Conservation (phyloP, 225 moss, liverwort and hornwort species). For the Physcomitrellopsis africana region DNA sequence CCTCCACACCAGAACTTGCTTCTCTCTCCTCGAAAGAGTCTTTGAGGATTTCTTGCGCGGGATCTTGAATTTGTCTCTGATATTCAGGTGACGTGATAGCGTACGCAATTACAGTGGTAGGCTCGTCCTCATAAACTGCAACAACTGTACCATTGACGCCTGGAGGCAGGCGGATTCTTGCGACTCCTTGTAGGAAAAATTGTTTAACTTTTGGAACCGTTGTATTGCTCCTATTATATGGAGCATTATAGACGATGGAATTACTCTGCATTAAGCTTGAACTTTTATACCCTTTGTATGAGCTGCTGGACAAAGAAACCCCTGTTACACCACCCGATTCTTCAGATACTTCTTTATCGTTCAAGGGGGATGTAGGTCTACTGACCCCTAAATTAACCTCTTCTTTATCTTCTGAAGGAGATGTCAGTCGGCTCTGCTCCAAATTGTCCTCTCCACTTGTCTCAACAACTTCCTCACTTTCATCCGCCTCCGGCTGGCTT, state of each 20-base stretch:
- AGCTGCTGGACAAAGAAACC: constrained; percentile 33
- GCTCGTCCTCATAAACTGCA: constrained; percentile 65
- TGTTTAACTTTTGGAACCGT: constrained; percentile 46
- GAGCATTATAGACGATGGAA: constrained; percentile 37
- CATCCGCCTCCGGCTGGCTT: constrained; percentile 26
- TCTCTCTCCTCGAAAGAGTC: constrained; percentile 32
- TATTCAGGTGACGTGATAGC: constrained; percentile 53
- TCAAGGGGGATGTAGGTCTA: constrained; percentile 63
- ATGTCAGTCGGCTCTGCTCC: constrained; percentile 51
- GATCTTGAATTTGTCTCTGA: constrained; percentile 41
- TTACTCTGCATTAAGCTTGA: constrained; percentile 50
- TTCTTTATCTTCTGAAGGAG: constrained; percentile 50
- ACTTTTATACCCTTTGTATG: constrained; percentile 55
- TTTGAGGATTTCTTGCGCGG: constrained; percentile 31
- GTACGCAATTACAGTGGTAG: constrained; percentile 67
- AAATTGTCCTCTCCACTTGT: constrained; percentile 25
- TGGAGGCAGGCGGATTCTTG: constrained; percentile 62
- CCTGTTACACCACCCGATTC: constrained; percentile 39
- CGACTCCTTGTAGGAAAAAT: constrained; percentile 59
- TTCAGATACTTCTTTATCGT: constrained; percentile 48
- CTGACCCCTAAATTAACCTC: constrained; percentile 34
- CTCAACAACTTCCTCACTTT: constrained; percentile 23
- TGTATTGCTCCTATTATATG: constrained; percentile 39
- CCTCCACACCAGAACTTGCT: constrained; percentile 19
- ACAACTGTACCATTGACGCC: constrained; percentile 46